Conservation (phyloP, 2,329 filamentous ascomycete genomes). For the Xylariaceae sp. region DNA sequence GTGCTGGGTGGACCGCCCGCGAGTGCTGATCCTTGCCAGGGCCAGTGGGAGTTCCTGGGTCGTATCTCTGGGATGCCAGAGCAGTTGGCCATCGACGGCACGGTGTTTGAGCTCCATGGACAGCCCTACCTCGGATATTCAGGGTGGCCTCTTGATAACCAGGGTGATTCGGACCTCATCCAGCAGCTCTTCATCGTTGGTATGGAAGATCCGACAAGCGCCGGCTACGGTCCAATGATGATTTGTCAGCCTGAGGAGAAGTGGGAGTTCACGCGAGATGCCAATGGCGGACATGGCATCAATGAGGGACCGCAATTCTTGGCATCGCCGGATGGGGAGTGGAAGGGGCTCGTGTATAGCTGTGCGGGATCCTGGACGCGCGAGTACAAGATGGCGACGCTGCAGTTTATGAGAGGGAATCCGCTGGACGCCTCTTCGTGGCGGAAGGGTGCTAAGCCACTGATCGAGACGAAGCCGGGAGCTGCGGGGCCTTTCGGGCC, state of each 20-base stretch:
- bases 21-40: conserved; percentile 21
- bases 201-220: conserved; percentile 21
- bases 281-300: conserved; percentile 26
- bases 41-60: conserved; percentile 28
- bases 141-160: conserved; percentile 24
- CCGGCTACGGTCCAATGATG: conserved; percentile 12
- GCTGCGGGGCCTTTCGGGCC: conserved; percentile 21
- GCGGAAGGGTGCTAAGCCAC: conserved; percentile 23
- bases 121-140: conserved; percentile 28
- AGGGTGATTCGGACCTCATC: conserved; percentile 17
- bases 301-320: conserved; percentile 31
- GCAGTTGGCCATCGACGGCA: conserved; percentile 31
- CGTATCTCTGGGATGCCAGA: conserved; percentile 23
- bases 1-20: conserved; percentile 26
- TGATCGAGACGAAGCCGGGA: conserved; percentile 18
- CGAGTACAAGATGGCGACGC: conserved; percentile 29
- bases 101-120: conserved; percentile 22
- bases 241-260: conserved; percentile 20
- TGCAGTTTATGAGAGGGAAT: conserved; percentile 24
- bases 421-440: conserved; percentile 24
- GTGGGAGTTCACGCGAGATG: conserved; percentile 28
- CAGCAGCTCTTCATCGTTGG: conserved; percentile 26
- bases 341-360: conserved; percentile 26
- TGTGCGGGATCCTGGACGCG: conserved; percentile 29
- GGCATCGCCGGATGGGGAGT: conserved; percentile 22